Percentiles rank a stretch among this genome's conserved stretches.
These are phyloP conservation scores for Phaeosphaeriaceae sp. DNA, from an alignment of 2,329 filamentous ascomycete genomes.

Conservation along the genomic window DNA sequence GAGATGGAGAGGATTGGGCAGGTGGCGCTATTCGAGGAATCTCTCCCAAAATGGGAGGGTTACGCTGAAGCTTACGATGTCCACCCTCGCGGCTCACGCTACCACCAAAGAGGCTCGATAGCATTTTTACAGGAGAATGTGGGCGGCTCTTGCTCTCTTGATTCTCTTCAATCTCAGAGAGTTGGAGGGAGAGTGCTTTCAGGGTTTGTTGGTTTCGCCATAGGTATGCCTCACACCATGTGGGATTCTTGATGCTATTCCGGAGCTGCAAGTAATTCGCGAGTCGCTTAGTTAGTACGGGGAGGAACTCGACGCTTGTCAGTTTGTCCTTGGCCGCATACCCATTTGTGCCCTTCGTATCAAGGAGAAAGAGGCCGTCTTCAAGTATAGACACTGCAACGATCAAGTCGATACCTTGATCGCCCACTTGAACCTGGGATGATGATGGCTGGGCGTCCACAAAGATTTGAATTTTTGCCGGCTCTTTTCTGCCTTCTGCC, in stretches of 20 bases:
- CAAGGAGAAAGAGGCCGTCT: slow-evolving; percentile 63
- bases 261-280: slow-evolving; percentile 74
- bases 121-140: slow-evolving; percentile 87
- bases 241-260: slow-evolving; percentile 69
- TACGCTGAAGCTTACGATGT: slow-evolving; percentile 43
- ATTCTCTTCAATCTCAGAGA: slow-evolving; percentile 64
- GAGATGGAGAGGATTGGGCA: slow-evolving; percentile 41
- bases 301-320: slow-evolving; percentile 72
- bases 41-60: slow-evolving; percentile 42
- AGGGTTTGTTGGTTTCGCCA: slow-evolving; percentile 80
- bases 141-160: slow-evolving; percentile 67
- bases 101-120: slow-evolving; percentile 80
- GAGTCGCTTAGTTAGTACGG: slow-evolving; percentile 75
- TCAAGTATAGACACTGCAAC: slow-evolving; percentile 65
- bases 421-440: slow-evolving; percentile 55
- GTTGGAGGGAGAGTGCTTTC: slow-evolving; percentile 69
- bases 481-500: slow-evolving; percentile 68
- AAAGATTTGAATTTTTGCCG: slow-evolving; percentile 74
- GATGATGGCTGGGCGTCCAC: slow-evolving; percentile 72
- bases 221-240: slow-evolving; percentile 71
- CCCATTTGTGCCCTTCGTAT: slow-evolving; percentile 70
- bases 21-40: slow-evolving; percentile 46
- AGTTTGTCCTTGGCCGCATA: slow-evolving; percentile 77
- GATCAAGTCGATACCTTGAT: slow-evolving; percentile 71
- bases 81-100: slow-evolving; percentile 55